Conservation (phyloP, 441 rosid genomes). For the Euphorbia schlechtendalii region DNA sequence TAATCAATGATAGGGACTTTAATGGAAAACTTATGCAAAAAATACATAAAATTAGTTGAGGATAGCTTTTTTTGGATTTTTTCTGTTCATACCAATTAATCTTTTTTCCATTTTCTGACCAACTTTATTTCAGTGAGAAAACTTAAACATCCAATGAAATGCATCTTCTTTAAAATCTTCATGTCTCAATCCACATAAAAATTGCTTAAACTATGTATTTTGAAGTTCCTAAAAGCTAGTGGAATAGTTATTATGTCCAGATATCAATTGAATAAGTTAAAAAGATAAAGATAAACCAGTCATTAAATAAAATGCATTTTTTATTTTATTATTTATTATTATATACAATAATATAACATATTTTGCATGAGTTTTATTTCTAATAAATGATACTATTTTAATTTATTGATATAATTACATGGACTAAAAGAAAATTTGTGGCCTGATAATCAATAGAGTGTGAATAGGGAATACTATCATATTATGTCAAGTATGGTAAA, state of each 20-base stretch:
- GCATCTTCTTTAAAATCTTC: not conserved
- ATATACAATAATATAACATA: no score
- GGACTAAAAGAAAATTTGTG: no score
- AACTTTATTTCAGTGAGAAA: not conserved
- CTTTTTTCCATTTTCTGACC: not conserved
- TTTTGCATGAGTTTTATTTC: no score
- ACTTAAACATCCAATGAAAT: conserved; percentile 1
- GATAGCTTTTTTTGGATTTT: not conserved
- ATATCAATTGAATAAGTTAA: no score
- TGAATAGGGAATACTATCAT: not conserved
- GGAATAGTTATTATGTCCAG: no score
- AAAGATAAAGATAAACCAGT: no score
- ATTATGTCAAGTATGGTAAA: not conserved
- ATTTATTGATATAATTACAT: no score
- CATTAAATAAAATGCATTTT: no score
- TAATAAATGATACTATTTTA: no score
- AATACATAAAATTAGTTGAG: conserved; percentile 4
- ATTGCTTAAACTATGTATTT: not conserved
- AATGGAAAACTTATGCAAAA: not conserved
- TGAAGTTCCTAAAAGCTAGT: not conserved
- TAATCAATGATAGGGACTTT: conserved; percentile 2
- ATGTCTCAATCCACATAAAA: not conserved
- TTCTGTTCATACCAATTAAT: not conserved
- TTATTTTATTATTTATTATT: no score
- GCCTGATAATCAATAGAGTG: not conserved